phyloP scores from a whole-genome alignment of 1,284 basidiomycete species.

The Sanghuangporus weigelae region DNA sequence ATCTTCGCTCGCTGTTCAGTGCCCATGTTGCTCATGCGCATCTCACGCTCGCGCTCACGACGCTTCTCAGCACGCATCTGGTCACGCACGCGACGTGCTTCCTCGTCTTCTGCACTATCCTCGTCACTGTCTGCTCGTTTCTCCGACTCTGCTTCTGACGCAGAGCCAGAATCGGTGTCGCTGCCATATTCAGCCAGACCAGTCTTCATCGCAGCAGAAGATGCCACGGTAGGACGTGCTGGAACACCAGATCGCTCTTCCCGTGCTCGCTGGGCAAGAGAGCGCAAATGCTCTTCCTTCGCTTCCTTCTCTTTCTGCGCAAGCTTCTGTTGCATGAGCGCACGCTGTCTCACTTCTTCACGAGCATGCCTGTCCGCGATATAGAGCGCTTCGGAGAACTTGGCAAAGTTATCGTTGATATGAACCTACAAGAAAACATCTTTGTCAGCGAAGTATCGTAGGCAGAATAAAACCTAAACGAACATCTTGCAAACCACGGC shows the following conservation, averaged over 20 bases:
- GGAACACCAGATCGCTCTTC: conserved; percentile 85
- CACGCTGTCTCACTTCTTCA: conserved; percentile 94
- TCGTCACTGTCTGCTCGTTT: conserved; percentile 40
- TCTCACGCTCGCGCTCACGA: conserved; percentile 91
- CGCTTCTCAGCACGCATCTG: conserved; percentile 89
- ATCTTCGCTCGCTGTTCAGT: conserved; percentile 94
- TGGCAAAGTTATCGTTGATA: conserved; percentile 99
- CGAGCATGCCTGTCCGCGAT: conserved; percentile 97
- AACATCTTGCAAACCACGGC: conserved; percentile 95
- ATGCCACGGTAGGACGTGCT: conserved; percentile 47
- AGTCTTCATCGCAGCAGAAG: conserved; percentile 64
- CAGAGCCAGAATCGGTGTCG: conserved; percentile 50
- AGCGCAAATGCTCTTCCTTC: conserved; percentile 93
- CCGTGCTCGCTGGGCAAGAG: conserved; percentile 91
- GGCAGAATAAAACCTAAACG: conserved; percentile 29
- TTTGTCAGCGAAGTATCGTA: conserved; percentile 11
- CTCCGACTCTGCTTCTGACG: conserved; percentile 36
- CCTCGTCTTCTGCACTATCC: conserved; percentile 68
- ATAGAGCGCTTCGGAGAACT: conserved; percentile 95
- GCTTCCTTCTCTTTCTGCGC: conserved; percentile 97
- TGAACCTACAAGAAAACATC: conserved; percentile 55
- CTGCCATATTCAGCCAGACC: conserved; percentile 84
- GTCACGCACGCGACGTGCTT: conserved; percentile 82
- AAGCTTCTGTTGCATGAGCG: conserved; percentile 97
- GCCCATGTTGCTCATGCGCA: conserved; percentile 99